Conservation (phyloP, 2,329 filamentous ascomycete genomes). For the Pseudopithomyces chartarum region DNA sequence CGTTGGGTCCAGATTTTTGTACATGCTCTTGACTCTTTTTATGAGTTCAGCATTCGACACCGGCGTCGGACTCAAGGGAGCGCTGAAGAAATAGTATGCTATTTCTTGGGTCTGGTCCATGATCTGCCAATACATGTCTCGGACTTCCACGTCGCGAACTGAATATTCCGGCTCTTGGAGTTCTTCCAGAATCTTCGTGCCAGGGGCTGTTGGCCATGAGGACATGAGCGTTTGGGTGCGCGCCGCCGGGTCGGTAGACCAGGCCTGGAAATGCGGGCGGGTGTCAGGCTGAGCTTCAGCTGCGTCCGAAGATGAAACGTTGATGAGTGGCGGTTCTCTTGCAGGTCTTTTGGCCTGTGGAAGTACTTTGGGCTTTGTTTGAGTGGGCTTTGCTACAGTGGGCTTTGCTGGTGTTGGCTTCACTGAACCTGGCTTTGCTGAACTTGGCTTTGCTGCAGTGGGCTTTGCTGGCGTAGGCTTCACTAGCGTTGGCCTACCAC, state of each 20-base stretch:
- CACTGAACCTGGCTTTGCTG: no score
- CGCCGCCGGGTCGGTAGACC: background rate
- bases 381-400: no score
- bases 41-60: background rate
- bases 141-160: conserved; percentile 30
- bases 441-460: no score
- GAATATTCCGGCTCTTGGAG: conserved; percentile 30
- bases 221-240: background rate
- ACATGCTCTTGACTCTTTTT: background rate
- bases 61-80: background rate
- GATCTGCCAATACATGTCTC: conserved; percentile 25
- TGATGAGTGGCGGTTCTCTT: no score
- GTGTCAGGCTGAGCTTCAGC: no score
- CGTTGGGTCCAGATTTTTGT: conserved; percentile 14
- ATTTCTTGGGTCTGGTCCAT: conserved; percentile 23
- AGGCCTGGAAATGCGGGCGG: background rate
- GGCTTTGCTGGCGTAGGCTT: no score
- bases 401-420: no score
- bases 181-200: background rate
- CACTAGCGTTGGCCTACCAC: no score
- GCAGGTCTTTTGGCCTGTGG: no score
- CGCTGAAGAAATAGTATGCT: conserved; percentile 14
- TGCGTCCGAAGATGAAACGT: no score
- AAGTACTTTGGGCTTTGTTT: no score
- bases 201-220: background rate